Base-by-base conservation (phyloP, 2,329 filamentous ascomycete species). In the Verruconis gallopava region DNA sequence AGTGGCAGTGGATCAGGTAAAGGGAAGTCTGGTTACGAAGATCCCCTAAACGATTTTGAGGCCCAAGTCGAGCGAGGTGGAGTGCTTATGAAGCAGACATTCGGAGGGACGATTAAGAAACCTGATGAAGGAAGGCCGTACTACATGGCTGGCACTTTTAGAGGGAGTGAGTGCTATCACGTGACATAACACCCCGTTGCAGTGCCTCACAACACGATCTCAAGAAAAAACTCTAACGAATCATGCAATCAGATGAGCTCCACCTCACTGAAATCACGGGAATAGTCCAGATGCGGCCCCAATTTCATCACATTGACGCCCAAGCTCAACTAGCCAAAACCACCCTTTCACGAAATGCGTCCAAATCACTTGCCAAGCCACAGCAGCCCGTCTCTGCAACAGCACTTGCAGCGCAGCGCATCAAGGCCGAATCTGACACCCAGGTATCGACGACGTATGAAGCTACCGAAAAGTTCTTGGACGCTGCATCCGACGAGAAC, bases 81-180 rank as follows among this genome's bases (percentile, higher is more conserved):
- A 49, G 79, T 93, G 3, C 64, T 95, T 55, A 71, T 77, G 38
- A 81, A 77, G 46, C 85, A 93, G 65, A 93, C 86, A 0, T 69
- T 94, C 17, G 88, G 86, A 36, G 91, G 91, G 0, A 79, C 89
- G 58, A 79, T 85, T 47, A 70, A 79, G 11, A 72, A 76, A 32
- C 67, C 77, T 2, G 76, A 79, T 48, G 74, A 80, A 48, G 80
- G 81, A 17, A 80, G 85, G 49, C 74, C 76, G 5, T 65, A 70
- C 49, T 93, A 93, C 64, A 93, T 95, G 78, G 72, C 95, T 38
- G 91, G 85, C 20, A 81, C 86, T n/a, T 95, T 96, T 57, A 75
- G 81, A 56, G 80, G 80, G 40, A 75, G 85, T 89, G 61, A 51
- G 77, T 68, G 32, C 30, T 20, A 14, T 33, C 21, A 38, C 22